Conservation (phyloP, 2,329 filamentous ascomycete species). For the Talaromyces rugulosus region DNA sequence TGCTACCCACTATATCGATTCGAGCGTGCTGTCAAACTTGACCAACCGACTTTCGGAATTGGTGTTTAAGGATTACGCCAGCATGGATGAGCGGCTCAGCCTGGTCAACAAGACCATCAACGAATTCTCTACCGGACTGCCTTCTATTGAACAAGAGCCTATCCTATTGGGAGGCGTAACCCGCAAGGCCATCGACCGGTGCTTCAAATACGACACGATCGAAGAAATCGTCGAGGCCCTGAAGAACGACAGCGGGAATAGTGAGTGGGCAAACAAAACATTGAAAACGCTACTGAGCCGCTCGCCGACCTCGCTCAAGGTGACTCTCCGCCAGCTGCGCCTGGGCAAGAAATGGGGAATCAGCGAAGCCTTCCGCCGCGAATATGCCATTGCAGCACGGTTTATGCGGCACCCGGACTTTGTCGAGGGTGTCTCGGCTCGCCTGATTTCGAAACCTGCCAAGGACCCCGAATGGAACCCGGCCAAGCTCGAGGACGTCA, state of each 20-base stretch:
- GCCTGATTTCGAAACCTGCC: slow-evolving; percentile 67
- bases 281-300: slow-evolving; percentile 69
- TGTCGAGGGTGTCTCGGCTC: slow-evolving; percentile 79
- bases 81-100: slow-evolving; percentile 58
- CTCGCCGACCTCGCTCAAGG: slow-evolving; percentile 82
- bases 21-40: slow-evolving; percentile 73
- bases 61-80: slow-evolving; percentile 74
- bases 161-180: slow-evolving; percentile 65
- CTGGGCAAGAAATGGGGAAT: slow-evolving; percentile 74
- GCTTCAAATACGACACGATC: slow-evolving; percentile 66
- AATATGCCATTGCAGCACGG: slow-evolving; percentile 75
- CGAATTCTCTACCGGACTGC: slow-evolving; percentile 84
- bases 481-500: slow-evolving; percentile 64
- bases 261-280: slow-evolving; percentile 75
- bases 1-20: slow-evolving; percentile 95
- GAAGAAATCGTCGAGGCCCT: slow-evolving; percentile 68
- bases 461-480: slow-evolving; percentile 72
- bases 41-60: slow-evolving; percentile 85
- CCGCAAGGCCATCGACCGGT: slow-evolving; percentile 78
- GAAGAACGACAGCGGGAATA: slow-evolving; percentile 39
- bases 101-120: slow-evolving; percentile 85
- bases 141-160: slow-evolving; percentile 56
- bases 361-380: slow-evolving; percentile 74
- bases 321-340: slow-evolving; percentile 78
- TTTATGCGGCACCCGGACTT: slow-evolving; percentile 96